Base-by-base conservation (phyloP, 768 basidiomycete species). In the Mycena pura region DNA sequence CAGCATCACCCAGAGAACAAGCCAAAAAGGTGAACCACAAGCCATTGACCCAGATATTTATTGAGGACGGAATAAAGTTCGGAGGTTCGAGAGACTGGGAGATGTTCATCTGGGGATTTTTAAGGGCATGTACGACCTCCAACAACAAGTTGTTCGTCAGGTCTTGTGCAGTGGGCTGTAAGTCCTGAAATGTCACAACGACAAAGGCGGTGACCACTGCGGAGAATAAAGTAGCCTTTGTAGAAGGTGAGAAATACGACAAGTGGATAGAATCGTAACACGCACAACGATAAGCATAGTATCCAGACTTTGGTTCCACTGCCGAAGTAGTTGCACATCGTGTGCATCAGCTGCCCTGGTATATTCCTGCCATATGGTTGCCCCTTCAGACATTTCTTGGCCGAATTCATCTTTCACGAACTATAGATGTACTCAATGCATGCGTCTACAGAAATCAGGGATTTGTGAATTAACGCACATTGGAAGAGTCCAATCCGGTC, bases 291-390 rank as follows among this genome's bases (percentile, higher is more conserved):
- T 55, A 10, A 61, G 60, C 51, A 61, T 61, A 36, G 34, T 55
- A 61, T 61, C 60, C 31, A 61, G 41, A 47, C 24, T 61, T 54
- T 61, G 50, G 31, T 61, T 55, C 60, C 60, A 61, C 60, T 61
- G 50, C 52, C 29, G 31, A 54, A 61, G 50, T 34, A 54, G 53
- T 39, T 61, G 43, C 9, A 47, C 44, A 40, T 61, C 60, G 14
- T 61, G 19, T 29, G 43, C 41, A 54, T 55, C 46, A 19, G 60
- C 60, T 55, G 50, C 44, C 47, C 39, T 53, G 29, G 47, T 43
- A 47, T 61, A 61, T 46, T 38, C 39, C 41, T 53, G 50, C 60
- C 60, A 61, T n/a, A 61, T 56, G 28, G 44, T 53, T 46, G 60
- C 60, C 11, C 40, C 51, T 52, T 50, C 46, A 28, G 58, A 43